Base-by-base conservation (phyloP, 805 yeast genomes). In the Brettanomyces anomalus region DNA sequence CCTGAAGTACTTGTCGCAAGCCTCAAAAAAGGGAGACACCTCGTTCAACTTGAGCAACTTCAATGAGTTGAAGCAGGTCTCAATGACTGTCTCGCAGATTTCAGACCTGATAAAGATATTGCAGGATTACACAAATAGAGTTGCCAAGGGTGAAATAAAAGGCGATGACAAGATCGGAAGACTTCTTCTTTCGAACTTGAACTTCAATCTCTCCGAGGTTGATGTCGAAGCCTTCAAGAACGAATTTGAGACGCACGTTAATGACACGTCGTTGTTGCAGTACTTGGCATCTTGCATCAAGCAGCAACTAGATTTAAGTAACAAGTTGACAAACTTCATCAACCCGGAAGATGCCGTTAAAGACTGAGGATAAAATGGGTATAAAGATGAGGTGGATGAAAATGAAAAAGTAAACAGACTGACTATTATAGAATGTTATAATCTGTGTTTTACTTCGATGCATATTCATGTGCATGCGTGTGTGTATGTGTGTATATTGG, bases 251-350 rank as follows among this genome's bases (percentile, higher is more conserved):
- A 71, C 75, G 32, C 88, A 85, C 60, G 70, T 81, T 58, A 87
- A 85, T 61, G 95, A 87, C 55, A 79, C 86, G 36, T 70, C 84
- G 47, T 76, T 86, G 78, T 74, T 87, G 49, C 90, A 85, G 58
- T 84, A 81, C 58, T 72, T 87, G 63, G 81, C 95, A 44, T 78
- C 81, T 51, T 84, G 93, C 43, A 79, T 87, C 53, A 85, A 83
- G 67, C 83, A 87, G 49, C 96, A 87, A 67, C 72, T 85, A 49
- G 89, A 83, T 60, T 70, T 83, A 56, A 77, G 87, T 55, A 79
- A 87, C 39, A 78, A 84, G 60, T 72, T 85, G 55, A 79, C 86
- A 39, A 77, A 81, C 31, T 59, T 72, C 45, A 66, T 70, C 34
- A 45, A 55, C 40, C 55, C 72, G 40, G 61, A 59, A 41, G 62